Percentiles rank a stretch among this genome's conserved stretches.
Conservation (phyloP, 257 asterid species). For the Fraxinus cuspidata region DNA sequence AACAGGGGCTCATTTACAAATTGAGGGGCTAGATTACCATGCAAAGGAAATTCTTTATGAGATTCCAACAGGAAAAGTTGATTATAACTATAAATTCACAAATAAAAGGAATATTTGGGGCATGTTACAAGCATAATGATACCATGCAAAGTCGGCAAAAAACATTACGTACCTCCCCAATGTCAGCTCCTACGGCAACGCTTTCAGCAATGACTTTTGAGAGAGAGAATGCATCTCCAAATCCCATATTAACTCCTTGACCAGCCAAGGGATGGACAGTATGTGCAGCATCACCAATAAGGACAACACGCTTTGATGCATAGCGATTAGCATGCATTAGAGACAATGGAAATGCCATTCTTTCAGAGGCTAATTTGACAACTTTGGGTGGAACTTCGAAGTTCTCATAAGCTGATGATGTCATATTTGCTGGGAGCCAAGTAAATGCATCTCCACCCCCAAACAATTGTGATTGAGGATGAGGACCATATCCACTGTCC, state of each 20-base stretch:
- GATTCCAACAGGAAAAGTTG: background rate
- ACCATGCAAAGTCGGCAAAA: background rate
- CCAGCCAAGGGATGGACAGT: conserved; percentile 99
- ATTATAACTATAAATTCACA: background rate
- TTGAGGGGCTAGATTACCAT: background rate
- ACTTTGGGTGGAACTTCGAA: conserved; percentile 83
- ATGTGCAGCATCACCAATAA: conserved; percentile 96
- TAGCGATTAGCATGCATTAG: conserved; percentile 77
- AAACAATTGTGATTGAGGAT: conserved; percentile 51
- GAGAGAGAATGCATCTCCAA: conserved; percentile 77
- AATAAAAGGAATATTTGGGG: background rate
- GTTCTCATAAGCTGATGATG: conserved; percentile 50
- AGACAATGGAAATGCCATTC: conserved; percentile 93
- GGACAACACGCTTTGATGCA: conserved; percentile 58
- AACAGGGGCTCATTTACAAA: background rate
- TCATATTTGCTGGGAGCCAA: conserved; percentile 51
- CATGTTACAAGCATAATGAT: background rate
- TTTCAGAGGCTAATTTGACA: conserved; percentile 60
- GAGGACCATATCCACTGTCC: conserved; percentile 83
- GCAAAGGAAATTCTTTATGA: background rate
- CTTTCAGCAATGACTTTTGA: conserved; percentile 82
- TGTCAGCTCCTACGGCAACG: conserved; percentile 84
- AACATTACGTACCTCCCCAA: conserved; percentile 74
- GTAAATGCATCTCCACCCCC: conserved; percentile 46
- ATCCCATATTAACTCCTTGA: conserved; percentile 99